Evolutionary conservation across 163 green algal species (phyloP), one percentile per base, ranked within the genome.

Genomic region (Picocystis sp.): DNA sequence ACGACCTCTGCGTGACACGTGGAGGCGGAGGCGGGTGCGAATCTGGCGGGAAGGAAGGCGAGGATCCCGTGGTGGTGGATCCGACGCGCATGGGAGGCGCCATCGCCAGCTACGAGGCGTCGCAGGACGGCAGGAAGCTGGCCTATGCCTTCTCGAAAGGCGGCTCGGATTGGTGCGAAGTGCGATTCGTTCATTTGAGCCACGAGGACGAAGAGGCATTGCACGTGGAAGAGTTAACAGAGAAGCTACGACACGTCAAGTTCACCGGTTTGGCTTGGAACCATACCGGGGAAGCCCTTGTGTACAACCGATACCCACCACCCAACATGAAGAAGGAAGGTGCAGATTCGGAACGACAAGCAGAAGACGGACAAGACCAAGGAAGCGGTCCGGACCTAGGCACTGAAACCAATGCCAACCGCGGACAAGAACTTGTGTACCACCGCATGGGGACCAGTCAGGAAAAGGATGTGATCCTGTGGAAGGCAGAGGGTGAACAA

Each of bases 191-290:
- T 8, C 29, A 38, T 11, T 38, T 38, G 29, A 38, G 8, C 29
- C 29, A 38, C 29, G 29, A 38, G 8, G 52, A 52, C 5, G 75
- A 66, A 5, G 82, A 79, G 22, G 43, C 54, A 11, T 46, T 38
- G 29, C 29, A 62, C 1, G 63, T 43, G 22, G 45, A 77, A 3
- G 21, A 58, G 2, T 58, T 88, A 54, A 3, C 55, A 2, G 88
- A 96, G 63, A 51, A 76, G 52, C 66, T 95, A 43, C 50, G 83
- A 48, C 57, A 80, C 50, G 82, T 93, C 50, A 97, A 95, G 66
- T 92, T 88, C 63, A 79, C 60, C 55, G 74, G 43, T 45, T 64
- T 90, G 25, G 67, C 77, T 5, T 94, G 84, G 84, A 89, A 77
- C 13, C 68, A 81, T 48, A 76, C 86, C 66, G 51, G 69, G 50